Evolutionary conservation across 2,329 filamentous ascomycete species (phyloP).

Genomic region (Podosphaera aphanis): DNA sequence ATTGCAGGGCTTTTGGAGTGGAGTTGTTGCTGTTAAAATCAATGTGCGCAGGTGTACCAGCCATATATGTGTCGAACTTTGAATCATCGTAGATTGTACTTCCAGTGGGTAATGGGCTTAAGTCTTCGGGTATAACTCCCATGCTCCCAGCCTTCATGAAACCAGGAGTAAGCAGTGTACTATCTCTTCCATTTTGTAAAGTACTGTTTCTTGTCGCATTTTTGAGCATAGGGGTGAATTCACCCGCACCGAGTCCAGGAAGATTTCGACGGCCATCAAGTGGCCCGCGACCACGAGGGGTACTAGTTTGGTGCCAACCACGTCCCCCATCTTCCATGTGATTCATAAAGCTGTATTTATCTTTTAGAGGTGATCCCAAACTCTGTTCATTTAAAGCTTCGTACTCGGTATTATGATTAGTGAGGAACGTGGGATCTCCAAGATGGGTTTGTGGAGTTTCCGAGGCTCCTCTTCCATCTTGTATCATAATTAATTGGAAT

Average conservation of each 20-base stretch:
- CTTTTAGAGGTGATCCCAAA: slow-evolving; percentile 58
- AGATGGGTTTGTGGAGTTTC: slow-evolving; percentile 71
- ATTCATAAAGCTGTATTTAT: slow-evolving; percentile 50
- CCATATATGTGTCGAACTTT: slow-evolving; percentile 35
- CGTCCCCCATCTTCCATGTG: slow-evolving; percentile 45
- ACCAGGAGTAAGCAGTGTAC: slow-evolving; percentile 44
- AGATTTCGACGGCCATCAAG: slow-evolving; percentile 51
- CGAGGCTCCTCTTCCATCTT: slow-evolving; percentile 39
- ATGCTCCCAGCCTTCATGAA: slow-evolving; percentile 34
- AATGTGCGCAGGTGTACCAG: slow-evolving; percentile 52
- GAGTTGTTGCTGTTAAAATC: slow-evolving; percentile 61
- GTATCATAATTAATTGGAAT: slow-evolving; percentile 34
- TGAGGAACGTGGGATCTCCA: slow-evolving; percentile 65
- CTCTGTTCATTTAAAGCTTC: slow-evolving; percentile 75
- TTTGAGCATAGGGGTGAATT: slow-evolving; percentile 89
- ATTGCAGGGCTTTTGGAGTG: slow-evolving; percentile 54
- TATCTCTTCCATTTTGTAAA: slow-evolving; percentile 39
- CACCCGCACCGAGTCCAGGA: slow-evolving; percentile 40
- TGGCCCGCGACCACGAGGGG: slow-evolving; percentile 46
- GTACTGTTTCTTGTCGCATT: slow-evolving; percentile 49
- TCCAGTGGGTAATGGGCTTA: slow-evolving; percentile 51
- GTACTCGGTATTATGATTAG: slow-evolving; percentile 40
- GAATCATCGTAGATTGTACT: slow-evolving; percentile 47
- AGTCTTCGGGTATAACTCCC: slow-evolving; percentile 42
- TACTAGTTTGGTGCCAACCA: slow-evolving; percentile 31